These are phyloP conservation scores for Schizonepeta tenuifolia DNA, from an alignment of 257 asterid genomes.

Conservation along the genomic window DNA sequence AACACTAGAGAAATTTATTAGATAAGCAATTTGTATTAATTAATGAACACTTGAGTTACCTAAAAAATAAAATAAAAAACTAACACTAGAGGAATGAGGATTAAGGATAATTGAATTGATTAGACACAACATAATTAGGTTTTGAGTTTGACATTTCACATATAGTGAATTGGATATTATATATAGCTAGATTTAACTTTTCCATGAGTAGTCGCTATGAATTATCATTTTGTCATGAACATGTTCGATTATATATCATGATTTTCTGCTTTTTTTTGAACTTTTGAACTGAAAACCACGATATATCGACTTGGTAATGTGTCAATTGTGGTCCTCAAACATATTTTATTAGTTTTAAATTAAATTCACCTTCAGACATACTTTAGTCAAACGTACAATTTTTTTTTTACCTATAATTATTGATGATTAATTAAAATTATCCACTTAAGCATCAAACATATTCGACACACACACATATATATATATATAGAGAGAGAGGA, in stretches of 20 bases:
- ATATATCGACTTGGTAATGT: background rate
- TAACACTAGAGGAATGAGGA: background rate
- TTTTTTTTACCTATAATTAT: background rate
- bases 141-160: background rate
- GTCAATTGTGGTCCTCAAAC: background rate
- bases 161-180: background rate
- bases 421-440: background rate
- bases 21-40: background rate
- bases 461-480: too few species aligned
- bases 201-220: background rate
- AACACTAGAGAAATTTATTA: too few species aligned
- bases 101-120: background rate
- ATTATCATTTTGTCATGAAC: background rate
- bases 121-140: background rate
- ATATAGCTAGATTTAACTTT: background rate
- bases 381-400: background rate
- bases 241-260: background rate
- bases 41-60: background rate
- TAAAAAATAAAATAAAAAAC: too few species aligned
- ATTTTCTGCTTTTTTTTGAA: background rate
- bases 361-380: slow-evolving; percentile 14
- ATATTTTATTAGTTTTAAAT: slow-evolving; percentile 2
- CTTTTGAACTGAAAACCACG: background rate
- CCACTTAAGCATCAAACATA: background rate
- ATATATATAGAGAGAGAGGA: too few species aligned